Conservation (phyloP, 2,329 filamentous ascomycete genomes). For the Talaromyces rugulosus region DNA sequence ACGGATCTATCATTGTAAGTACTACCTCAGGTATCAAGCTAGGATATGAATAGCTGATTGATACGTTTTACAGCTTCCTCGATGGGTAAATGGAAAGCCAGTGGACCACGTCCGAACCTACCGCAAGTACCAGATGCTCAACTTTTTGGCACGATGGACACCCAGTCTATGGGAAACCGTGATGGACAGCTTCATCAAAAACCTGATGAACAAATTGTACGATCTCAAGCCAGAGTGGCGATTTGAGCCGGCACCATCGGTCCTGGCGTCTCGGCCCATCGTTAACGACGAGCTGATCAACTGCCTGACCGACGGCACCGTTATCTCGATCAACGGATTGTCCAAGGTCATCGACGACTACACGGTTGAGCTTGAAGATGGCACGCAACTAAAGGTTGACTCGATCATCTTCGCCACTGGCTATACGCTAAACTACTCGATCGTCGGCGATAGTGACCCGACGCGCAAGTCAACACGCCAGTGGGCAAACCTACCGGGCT, state of each 20-base stretch:
- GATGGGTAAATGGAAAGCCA: slow-evolving; percentile 16
- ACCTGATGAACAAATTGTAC: background rate
- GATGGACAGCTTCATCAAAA: slow-evolving; percentile 11
- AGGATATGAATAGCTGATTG: no score
- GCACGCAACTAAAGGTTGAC: background rate
- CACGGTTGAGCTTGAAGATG: slow-evolving; percentile 12
- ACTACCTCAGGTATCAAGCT: no score
- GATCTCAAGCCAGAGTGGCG: background rate
- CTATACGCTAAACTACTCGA: slow-evolving; percentile 16
- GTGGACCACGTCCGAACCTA: slow-evolving; percentile 16
- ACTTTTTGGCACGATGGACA: background rate
- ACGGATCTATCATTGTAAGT: slow-evolving; percentile 17
- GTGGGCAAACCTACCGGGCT: slow-evolving; percentile 1
- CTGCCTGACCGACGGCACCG: slow-evolving; percentile 20
- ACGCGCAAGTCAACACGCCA: slow-evolving; percentile 12
- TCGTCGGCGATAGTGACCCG: slow-evolving; percentile 23
- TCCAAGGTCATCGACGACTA: slow-evolving; percentile 34
- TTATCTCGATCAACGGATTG: slow-evolving; percentile 30
- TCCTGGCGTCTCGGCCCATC: slow-evolving; percentile 7
- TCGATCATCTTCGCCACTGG: background rate
- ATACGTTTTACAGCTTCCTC: slow-evolving; percentile 11
- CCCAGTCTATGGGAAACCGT: slow-evolving; percentile 15
- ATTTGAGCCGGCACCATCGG: slow-evolving; percentile 1
- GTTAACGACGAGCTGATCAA: slow-evolving; percentile 6
- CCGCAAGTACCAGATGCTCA: background rate